Conservation (phyloP, 176 grass and related monocot species). For the Phoenix roebelenii region DNA sequence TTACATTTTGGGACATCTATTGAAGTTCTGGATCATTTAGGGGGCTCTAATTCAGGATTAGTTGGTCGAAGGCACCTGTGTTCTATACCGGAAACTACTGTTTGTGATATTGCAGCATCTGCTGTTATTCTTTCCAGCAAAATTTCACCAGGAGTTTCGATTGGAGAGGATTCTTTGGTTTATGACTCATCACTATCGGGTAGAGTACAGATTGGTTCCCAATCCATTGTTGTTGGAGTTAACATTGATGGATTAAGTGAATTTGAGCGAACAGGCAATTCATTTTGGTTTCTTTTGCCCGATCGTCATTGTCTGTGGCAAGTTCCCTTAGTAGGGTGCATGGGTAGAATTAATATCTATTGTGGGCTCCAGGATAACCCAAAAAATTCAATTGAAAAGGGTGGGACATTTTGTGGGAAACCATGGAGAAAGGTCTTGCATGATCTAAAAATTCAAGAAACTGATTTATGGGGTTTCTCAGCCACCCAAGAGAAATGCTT, state of each 20-base stretch:
- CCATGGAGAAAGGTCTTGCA: conserved; percentile 72
- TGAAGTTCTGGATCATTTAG: conserved; percentile 91
- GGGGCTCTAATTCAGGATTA: conserved; percentile 54
- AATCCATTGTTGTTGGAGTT: conserved; percentile 76
- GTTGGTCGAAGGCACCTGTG: conserved; percentile 73
- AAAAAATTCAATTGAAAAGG: conserved; percentile 43
- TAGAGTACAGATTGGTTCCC: conserved; percentile 71
- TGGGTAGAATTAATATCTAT: conserved; percentile 61
- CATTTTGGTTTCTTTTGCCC: conserved; percentile 48
- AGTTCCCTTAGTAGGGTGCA: conserved; percentile 67
- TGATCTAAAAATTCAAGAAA: conserved; percentile 60
- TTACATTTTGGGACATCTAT: conserved; percentile 91
- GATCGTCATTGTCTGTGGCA: conserved; percentile 87
- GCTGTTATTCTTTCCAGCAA: conserved; percentile 71
- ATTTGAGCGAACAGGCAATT: conserved; percentile 17
- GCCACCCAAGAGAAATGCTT: conserved; percentile 51
- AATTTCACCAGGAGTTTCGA: conserved; percentile 59
- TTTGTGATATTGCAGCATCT: conserved; percentile 78
- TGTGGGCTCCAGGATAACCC: conserved; percentile 90
- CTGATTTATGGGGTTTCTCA: conserved; percentile 48
- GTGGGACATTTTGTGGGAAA: conserved; percentile 81
- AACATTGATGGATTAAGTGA: conserved; percentile 34
- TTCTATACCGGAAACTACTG: conserved; percentile 60
- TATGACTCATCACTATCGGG: conserved; percentile 82
- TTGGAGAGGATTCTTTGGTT: conserved; percentile 82